Percentiles rank a stretch among this genome's conserved stretches.
Conservation (phyloP, 2,329 filamentous ascomycete genomes). For the Fusarium sp. region DNA sequence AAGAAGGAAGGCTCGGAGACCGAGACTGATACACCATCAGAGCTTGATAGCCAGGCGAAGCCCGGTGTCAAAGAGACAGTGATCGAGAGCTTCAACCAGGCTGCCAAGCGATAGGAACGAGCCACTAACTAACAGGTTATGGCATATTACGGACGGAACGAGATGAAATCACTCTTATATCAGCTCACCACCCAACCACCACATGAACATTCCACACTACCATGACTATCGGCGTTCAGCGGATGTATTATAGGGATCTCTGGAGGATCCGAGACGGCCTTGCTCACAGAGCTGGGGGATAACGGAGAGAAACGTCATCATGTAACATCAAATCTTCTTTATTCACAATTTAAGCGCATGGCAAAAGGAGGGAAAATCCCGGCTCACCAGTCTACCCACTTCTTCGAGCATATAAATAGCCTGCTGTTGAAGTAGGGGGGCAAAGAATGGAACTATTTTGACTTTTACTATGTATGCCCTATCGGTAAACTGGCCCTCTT, state of each 20-base stretch:
- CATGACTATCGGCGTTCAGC: conserved; percentile 43
- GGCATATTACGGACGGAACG: not conserved
- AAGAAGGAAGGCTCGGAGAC: conserved; percentile 26
- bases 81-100: conserved; percentile 53
- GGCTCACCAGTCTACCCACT: conserved; percentile 10
- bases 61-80: conserved; percentile 52
- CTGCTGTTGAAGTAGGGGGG: conserved; percentile 7
- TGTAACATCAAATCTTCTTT: conserved; percentile 39
- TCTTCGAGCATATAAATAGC: not conserved
- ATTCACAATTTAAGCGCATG: conserved; percentile 16
- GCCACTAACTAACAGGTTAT: not conserved
- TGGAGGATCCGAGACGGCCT: conserved; percentile 23
- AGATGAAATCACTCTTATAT: conserved; percentile 6
- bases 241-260: conserved; percentile 44
- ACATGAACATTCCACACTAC: conserved; percentile 34
- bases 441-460: conserved; percentile 27
- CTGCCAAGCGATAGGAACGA: conserved; percentile 44
- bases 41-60: conserved; percentile 22
- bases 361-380: conserved; percentile 25
- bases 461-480: not conserved
- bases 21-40: conserved; percentile 26
- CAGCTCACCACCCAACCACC: conserved; percentile 31
- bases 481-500: not conserved
- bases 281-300: conserved; percentile 15
- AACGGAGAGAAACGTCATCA: conserved; percentile 20